Evolutionary conservation across 176 grass and related monocot species (phyloP).

Genomic region (Cenchrus americanus): DNA sequence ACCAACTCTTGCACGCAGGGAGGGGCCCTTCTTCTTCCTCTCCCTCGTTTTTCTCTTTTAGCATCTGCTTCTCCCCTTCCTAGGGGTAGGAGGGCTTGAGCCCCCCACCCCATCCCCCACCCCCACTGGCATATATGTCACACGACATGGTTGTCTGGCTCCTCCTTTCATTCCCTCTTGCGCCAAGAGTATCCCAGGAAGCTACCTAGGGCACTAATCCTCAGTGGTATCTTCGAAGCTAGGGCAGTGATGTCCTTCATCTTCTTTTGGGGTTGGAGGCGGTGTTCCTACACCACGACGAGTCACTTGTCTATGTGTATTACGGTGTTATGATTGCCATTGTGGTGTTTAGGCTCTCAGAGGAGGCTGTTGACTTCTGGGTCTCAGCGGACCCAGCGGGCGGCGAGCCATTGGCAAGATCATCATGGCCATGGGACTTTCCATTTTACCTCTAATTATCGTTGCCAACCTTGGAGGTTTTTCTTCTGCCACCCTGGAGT

Average conservation of each 20-base stretch:
- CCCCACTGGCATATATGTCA: too few relatives aligned
- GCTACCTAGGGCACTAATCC: not conserved
- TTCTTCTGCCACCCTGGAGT: not conserved
- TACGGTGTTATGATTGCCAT: not conserved
- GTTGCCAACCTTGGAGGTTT: not conserved
- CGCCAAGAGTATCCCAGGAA: not conserved
- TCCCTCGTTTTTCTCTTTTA: too few relatives aligned
- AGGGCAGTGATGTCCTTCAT: not conserved
- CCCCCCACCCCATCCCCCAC: too few relatives aligned
- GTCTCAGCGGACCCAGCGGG: not conserved
- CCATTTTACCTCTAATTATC: not conserved
- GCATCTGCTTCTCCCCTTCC: too few relatives aligned
- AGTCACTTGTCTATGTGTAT: not conserved
- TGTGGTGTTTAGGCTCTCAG: not conserved
- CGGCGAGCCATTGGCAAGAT: not conserved
- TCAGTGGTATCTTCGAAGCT: not conserved
- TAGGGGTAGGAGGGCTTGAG: too few relatives aligned
- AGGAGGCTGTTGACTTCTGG: not conserved
- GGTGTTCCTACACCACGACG: not conserved
- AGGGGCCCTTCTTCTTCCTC: too few relatives aligned
- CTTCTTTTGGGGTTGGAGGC: not conserved
- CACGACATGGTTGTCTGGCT: too few relatives aligned
- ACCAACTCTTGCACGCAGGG: too few relatives aligned
- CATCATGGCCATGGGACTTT: not conserved
- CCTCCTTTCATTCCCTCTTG: too few relatives aligned